Conservation (phyloP, 345 rosid species). For the Pelargonium nanum region DNA sequence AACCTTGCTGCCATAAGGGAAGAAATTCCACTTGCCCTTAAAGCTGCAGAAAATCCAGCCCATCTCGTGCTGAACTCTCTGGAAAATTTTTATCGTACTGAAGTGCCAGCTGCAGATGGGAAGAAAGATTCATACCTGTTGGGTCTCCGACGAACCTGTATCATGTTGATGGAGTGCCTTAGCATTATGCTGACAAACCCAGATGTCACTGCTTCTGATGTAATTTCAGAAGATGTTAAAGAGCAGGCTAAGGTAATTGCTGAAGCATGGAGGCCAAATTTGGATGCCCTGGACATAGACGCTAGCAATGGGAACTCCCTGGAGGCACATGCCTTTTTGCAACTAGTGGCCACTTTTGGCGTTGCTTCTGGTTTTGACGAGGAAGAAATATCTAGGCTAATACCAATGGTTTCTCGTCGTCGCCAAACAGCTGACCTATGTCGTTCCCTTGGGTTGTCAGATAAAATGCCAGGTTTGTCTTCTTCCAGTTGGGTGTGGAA, state of each 20-base stretch:
- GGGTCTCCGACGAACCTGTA: conserved; percentile 94
- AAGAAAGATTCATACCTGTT: conserved; percentile 79
- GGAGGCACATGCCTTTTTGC: conserved; percentile 99
- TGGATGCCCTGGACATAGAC: conserved; percentile 68
- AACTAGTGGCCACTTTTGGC: conserved; percentile 78
- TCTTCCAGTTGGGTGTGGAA: conserved; percentile 9
- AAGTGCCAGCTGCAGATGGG: conserved; percentile 52
- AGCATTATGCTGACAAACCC: conserved; percentile 48
- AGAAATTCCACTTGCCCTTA: conserved; percentile 81
- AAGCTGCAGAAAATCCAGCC: conserved; percentile 71
- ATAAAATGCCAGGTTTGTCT: conserved; percentile 86
- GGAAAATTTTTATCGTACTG: conserved; percentile 65
- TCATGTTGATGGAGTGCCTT: conserved; percentile 99
- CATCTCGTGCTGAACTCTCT: conserved; percentile 69
- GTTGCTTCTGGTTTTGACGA: conserved; percentile 73
- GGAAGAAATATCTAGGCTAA: conserved; percentile 57
- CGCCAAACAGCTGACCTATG: conserved; percentile 93
- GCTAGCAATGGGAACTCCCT: conserved; percentile 90
- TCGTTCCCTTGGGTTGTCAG: conserved; percentile 80
- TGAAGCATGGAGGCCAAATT: conserved; percentile 79
- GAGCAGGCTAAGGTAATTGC: conserved; percentile 71
- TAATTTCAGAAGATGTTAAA: conserved; percentile 61
- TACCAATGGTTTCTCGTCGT: conserved; percentile 98
- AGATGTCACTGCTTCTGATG: conserved; percentile 35
- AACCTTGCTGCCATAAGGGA: conserved; percentile 76